A percentile compares a stretch with the other conserved stretches of the same genome.
Conservation (phyloP, 768 basidiomycete species). For the Sporobolomyces roseus region DNA sequence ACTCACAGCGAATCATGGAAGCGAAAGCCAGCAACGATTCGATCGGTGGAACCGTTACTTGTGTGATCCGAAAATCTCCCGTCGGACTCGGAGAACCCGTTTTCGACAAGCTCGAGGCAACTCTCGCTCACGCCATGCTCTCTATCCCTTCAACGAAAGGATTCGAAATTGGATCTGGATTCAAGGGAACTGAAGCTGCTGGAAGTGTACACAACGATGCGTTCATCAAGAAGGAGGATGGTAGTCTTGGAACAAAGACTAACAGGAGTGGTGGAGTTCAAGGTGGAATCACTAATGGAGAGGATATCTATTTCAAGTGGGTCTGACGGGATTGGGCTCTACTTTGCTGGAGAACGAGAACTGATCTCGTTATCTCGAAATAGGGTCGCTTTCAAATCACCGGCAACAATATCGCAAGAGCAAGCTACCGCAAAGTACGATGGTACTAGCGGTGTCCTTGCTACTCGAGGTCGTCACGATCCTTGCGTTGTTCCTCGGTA, state of each 20-base stretch:
- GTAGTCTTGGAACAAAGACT: conserved; percentile 72
- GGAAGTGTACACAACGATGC: conserved; percentile 91
- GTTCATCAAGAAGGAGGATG: conserved; percentile 64
- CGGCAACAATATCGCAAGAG: conserved; percentile 90
- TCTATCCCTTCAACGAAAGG: conserved; percentile 98
- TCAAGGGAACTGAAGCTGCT: conserved; percentile 87
- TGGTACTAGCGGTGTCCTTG: conserved; percentile 79
- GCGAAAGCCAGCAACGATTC: conserved; percentile 89
- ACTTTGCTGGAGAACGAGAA: neutral
- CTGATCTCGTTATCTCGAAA: neutral
- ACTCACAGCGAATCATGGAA: conserved; percentile 74
- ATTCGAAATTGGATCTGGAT: conserved; percentile 96
- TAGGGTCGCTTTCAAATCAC: conserved; percentile 95
- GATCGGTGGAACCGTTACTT: conserved; percentile 96
- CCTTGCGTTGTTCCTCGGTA: conserved; percentile 86
- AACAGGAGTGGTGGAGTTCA: conserved; percentile 98
- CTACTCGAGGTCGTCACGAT: conserved; percentile 89
- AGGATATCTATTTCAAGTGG: conserved; percentile 94
- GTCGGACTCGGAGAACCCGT: conserved; percentile 92
- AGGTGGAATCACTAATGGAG: conserved; percentile 95
- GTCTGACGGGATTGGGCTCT: conserved; percentile 37
- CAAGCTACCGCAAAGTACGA: conserved; percentile 91
- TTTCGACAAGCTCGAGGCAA: conserved; percentile 97
- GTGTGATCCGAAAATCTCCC: conserved; percentile 86
- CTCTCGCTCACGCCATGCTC: conserved; percentile 94